phyloP scores from a whole-genome alignment of 2,329 filamentous ascomycete species.

The Fusarium secorum region DNA sequence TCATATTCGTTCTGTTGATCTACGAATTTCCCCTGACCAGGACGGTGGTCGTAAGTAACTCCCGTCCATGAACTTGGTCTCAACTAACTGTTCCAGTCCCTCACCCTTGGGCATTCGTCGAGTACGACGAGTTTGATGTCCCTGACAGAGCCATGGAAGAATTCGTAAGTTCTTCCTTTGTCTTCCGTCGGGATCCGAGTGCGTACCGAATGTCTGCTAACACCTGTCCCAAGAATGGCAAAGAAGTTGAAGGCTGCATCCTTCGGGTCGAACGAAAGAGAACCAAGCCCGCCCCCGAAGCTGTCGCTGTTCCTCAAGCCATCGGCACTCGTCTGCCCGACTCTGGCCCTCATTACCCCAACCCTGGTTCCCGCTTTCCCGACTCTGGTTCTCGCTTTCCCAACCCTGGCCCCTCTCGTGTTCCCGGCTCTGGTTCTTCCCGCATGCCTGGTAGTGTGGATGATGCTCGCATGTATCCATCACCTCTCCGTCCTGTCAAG shows the following conservation, averaged over 20 bases:
- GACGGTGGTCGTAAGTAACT: constrained; percentile 20
- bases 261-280: constrained; percentile 52
- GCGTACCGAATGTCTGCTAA: neutral
- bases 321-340: neutral
- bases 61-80: neutral
- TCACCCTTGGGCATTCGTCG: constrained; percentile 49
- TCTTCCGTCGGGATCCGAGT: neutral
- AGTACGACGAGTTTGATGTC: constrained; percentile 49
- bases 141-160: constrained; percentile 48
- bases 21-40: constrained; percentile 2
- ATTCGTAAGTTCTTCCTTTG: constrained; percentile 46
- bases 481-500: neutral
- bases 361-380: neutral
- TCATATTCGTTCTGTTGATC: constrained; percentile 40
- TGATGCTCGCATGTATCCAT: neutral
- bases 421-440: neutral
- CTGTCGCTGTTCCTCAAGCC: neutral
- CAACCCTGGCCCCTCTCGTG: neutral
- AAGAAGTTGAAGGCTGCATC: constrained; percentile 42
- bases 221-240: constrained; percentile 43
- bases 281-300: constrained; percentile 23
- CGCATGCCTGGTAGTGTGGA: neutral
- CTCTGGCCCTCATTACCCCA: neutral
- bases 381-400: neutral
- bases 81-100: constrained; percentile 29